Percentiles rank a stretch among this genome's conserved stretches.
Evolutionary conservation across 345 rosid species (phyloP).

Genomic region (Citrus mangshanensis): DNA sequence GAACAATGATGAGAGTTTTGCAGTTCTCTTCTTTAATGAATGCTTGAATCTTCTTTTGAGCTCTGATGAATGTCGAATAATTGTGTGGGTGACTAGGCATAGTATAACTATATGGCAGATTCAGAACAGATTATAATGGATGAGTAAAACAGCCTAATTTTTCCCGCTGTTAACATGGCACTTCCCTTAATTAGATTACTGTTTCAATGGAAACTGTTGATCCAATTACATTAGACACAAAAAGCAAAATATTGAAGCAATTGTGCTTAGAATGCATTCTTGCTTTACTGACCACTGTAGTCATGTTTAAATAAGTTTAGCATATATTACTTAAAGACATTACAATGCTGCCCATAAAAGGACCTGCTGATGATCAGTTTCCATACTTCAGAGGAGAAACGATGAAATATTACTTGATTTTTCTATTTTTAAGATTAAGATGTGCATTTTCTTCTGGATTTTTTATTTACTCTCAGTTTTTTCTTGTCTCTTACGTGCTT

Average conservation of each 20-base stretch:
- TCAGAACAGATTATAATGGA: neutral
- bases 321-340: neutral
- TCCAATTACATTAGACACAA: neutral
- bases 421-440: neutral
- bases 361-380: neutral
- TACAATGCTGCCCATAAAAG: neutral
- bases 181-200: too few relatives aligned
- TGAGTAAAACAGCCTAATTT: neutral
- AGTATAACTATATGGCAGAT: neutral
- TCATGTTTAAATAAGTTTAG: neutral
- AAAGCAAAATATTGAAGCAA: neutral
- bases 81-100: too few relatives aligned
- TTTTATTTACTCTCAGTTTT: neutral
- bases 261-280: too few relatives aligned
- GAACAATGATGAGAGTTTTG: neutral
- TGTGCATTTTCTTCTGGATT: neutral
- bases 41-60: neutral
- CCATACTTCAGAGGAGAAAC: neutral
- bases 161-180: neutral
- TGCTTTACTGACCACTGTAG: neutral
- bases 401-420: neutral
- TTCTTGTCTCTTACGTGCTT: neutral
- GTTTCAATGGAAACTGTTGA: neutral
- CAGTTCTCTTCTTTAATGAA: neutral
- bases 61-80: neutral